These are phyloP conservation scores for Microcyclospora pomicola DNA, from an alignment of 2,329 filamentous ascomycete genomes.

Conservation along the genomic window DNA sequence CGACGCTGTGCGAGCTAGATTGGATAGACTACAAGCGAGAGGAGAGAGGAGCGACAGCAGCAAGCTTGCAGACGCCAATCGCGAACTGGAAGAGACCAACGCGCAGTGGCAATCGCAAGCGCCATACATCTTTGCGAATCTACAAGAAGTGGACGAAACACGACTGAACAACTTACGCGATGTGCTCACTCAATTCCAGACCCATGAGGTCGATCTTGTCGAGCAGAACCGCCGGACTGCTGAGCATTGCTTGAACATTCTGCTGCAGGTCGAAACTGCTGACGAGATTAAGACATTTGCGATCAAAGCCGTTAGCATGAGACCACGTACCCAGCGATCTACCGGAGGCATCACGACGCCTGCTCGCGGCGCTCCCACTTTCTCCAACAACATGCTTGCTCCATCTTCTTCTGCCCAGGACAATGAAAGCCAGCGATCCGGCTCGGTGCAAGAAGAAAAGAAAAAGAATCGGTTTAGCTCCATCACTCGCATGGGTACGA, in stretches of 20 bases:
- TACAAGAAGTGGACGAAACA: conserved; percentile 82
- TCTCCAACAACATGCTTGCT: conserved; percentile 5
- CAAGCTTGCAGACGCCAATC: conserved; percentile 62
- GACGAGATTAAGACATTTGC: conserved; percentile 72
- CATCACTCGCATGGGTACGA: conserved; percentile 48
- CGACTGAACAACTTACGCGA: conserved; percentile 83
- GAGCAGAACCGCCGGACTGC: conserved; percentile 61
- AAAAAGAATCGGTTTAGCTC: conserved; percentile 36
- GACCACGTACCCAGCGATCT: conserved; percentile 3
- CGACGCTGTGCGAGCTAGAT: conserved; percentile 68
- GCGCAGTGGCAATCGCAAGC: conserved; percentile 89
- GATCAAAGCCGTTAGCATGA: conserved; percentile 23
- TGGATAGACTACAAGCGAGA: conserved; percentile 72
- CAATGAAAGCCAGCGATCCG: conserved; percentile 20
- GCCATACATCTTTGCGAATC: conserved; percentile 83
- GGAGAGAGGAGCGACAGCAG: conserved; percentile 60
- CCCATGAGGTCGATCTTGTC: conserved; percentile 77
- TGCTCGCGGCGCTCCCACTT: conserved; percentile 4
- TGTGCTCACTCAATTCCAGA: conserved; percentile 81
- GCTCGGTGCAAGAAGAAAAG: conserved; percentile 34
- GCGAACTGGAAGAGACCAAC: conserved; percentile 61
- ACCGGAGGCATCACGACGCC: not conserved
- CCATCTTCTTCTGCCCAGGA: conserved; percentile 13
- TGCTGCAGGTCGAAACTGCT: conserved; percentile 75
- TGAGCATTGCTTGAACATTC: conserved; percentile 64